A percentile compares a stretch with the other conserved stretches of the same genome.
Conservation (phyloP, 495 filamentous ascomycete species). For the Podospora tetraspora region DNA sequence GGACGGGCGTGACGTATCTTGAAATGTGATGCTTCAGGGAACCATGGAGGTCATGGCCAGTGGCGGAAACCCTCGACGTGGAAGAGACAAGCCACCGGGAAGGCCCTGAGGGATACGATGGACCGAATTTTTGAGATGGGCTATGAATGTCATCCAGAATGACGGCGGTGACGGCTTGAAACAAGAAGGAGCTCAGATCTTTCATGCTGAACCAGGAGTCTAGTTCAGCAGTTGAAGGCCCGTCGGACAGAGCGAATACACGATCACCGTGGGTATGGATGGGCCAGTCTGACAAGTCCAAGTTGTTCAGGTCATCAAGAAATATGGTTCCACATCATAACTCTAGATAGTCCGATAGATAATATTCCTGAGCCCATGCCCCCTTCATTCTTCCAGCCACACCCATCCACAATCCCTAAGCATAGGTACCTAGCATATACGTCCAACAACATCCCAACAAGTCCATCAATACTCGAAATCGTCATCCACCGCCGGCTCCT, state of each 20-base stretch:
- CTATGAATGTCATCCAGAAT: too few relatives aligned
- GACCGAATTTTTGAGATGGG: too few relatives aligned
- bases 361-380: neutral
- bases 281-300: neutral
- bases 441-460: neutral
- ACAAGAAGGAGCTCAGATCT: neutral
- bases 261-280: too few relatives aligned
- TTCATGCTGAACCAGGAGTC: too few relatives aligned
- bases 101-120: too few relatives aligned
- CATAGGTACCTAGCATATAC: neutral
- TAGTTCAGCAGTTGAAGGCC: neutral
- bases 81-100: too few relatives aligned
- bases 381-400: neutral
- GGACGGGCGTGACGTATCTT: too few relatives aligned
- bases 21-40: too few relatives aligned
- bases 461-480: constrained; percentile 83
- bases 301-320: neutral
- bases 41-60: too few relatives aligned
- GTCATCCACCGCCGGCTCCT: constrained; percentile 83
- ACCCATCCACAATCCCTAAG: neutral
- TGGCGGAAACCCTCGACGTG: too few relatives aligned
- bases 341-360: neutral
- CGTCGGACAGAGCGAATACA: neutral
- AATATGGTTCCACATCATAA: neutral
- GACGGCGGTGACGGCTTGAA: neutral